phyloP scores from a whole-genome alignment of 73 alveolate species.

The Stentor roeselii region DNA sequence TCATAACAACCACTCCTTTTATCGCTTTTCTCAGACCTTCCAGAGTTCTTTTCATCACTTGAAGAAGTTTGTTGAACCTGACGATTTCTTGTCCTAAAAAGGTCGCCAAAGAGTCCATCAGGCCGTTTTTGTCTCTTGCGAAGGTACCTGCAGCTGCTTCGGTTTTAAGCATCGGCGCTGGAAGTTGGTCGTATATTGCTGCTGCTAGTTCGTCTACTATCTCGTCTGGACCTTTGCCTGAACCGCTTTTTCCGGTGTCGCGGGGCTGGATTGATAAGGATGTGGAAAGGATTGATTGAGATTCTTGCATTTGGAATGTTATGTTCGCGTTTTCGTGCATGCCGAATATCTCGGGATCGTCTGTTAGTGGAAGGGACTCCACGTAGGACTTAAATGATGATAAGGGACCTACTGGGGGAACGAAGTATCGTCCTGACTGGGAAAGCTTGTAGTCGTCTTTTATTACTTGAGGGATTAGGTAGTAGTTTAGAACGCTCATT shows the following conservation, averaged over 20 bases:
- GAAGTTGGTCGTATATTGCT: slow-evolving; percentile 36
- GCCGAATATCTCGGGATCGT: slow-evolving; percentile 98
- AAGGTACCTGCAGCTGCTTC: slow-evolving; percentile 51
- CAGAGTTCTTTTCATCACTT: slow-evolving; percentile 80
- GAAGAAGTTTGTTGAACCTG: slow-evolving; percentile 87
- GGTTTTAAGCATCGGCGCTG: slow-evolving; percentile 30
- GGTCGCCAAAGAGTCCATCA: slow-evolving; percentile 86
- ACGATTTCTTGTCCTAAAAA: slow-evolving; percentile 86
- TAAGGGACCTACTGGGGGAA: slow-evolving; percentile 80
- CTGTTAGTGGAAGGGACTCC: slow-evolving; percentile 81
- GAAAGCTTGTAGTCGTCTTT: slow-evolving; percentile 60
- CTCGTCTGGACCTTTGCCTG: slow-evolving; percentile 86
- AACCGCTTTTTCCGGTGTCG: slow-evolving; percentile 54
- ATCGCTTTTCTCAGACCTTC: slow-evolving; percentile 90
- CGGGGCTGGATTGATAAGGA: slow-evolving; percentile 94
- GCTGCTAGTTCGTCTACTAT: slow-evolving; percentile 71
- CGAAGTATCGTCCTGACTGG: slow-evolving; percentile 81
- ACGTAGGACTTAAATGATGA: slow-evolving; percentile 71
- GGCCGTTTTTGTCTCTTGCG: slow-evolving; percentile 61
- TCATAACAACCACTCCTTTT: slow-evolving; percentile 96
- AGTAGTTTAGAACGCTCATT: slow-evolving; percentile 62
- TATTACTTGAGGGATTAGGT: slow-evolving; percentile 64
- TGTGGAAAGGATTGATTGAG: slow-evolving; percentile 69
- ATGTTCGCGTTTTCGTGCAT: slow-evolving; percentile 99
- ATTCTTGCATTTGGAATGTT: slow-evolving; percentile 82